Percentiles rank a stretch among this genome's conserved stretches.
Evolutionary conservation across 768 basidiomycete species (phyloP).

Genomic region (Suillus brevipes): DNA sequence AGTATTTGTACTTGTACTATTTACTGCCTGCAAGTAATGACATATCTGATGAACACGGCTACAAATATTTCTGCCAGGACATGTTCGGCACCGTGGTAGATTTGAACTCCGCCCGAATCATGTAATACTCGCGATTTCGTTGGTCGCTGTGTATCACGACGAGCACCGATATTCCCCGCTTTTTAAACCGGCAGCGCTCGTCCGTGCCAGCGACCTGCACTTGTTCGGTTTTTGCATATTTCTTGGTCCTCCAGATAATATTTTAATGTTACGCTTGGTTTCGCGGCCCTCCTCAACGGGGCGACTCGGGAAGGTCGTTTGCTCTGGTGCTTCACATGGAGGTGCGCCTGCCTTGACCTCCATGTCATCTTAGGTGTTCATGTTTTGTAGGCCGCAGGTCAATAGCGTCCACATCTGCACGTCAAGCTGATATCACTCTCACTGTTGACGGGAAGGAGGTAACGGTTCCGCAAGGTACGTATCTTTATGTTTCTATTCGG

Average conservation of each 20-base stretch:
- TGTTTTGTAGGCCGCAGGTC: conserved; percentile 51
- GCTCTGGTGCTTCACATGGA: conserved; percentile 38
- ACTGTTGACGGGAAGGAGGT: conserved; percentile 98
- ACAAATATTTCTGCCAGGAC: not conserved
- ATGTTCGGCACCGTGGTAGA: conserved; percentile 6
- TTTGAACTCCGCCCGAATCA: conserved; percentile 25
- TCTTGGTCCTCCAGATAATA: conserved; percentile 20
- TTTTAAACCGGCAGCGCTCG: conserved; percentile 18
- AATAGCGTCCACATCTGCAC: conserved; percentile 64
- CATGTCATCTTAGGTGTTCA: conserved; percentile 6
- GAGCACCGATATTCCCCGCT: conserved; percentile 33
- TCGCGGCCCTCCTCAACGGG: conserved; percentile 68
- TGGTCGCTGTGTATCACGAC: conserved; percentile 44
- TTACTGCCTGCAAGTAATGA: conserved; percentile 6
- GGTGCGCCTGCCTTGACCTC: conserved; percentile 22
- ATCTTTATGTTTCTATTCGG: conserved; percentile 4
- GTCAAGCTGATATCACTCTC: conserved; percentile 81
- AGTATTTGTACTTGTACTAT: conserved; percentile 3
- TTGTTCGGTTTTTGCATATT: conserved; percentile 24
- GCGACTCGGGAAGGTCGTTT: conserved; percentile 64
- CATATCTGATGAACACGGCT: not conserved
- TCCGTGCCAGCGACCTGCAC: conserved; percentile 11
- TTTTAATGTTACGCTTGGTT: conserved; percentile 66
- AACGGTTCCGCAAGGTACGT: conserved; percentile 87
- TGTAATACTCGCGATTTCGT: conserved; percentile 19